Evolutionary conservation across 2,329 filamentous ascomycete genomes (phyloP).

Genomic region (Aspergillus novofumigatus): DNA sequence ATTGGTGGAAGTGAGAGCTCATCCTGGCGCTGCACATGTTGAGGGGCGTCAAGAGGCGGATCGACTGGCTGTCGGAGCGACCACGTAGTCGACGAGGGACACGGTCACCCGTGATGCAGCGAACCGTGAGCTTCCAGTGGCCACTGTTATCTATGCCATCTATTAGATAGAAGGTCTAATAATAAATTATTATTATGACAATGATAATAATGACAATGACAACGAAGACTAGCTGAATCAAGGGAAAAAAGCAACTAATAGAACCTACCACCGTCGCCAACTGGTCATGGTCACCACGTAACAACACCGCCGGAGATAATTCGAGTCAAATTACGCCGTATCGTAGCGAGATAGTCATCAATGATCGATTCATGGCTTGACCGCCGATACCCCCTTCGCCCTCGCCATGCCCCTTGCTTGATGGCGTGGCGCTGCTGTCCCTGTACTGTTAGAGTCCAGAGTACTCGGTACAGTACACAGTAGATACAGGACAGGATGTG

Average conservation of each 20-base stretch:
- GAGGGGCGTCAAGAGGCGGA: slow-evolving; percentile 1
- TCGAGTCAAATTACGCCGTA: no score
- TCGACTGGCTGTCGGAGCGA: slow-evolving; percentile 20
- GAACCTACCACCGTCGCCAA: no score
- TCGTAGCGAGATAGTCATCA: neutral
- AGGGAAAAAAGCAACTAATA: neutral
- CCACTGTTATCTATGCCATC: no score
- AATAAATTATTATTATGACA: no score
- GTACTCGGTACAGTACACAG: no score
- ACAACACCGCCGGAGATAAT: no score
- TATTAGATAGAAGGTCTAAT: no score
- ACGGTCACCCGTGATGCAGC: neutral
- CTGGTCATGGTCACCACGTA: no score
- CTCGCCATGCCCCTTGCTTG: neutral
- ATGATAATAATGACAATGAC: no score
- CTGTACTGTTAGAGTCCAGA: no score
- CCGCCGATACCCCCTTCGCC: neutral
- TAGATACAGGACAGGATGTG: no score
- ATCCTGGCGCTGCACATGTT: neutral
- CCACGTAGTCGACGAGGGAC: slow-evolving; percentile 13
- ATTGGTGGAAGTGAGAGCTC: neutral
- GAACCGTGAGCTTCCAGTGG: neutral
- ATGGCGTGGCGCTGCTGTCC: neutral
- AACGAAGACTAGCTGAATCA: neutral
- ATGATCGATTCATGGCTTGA: neutral